Evolutionary conservation across 345 rosid species (phyloP), one percentile per base, ranked within the genome.

Genomic region (Syzygium grande): DNA sequence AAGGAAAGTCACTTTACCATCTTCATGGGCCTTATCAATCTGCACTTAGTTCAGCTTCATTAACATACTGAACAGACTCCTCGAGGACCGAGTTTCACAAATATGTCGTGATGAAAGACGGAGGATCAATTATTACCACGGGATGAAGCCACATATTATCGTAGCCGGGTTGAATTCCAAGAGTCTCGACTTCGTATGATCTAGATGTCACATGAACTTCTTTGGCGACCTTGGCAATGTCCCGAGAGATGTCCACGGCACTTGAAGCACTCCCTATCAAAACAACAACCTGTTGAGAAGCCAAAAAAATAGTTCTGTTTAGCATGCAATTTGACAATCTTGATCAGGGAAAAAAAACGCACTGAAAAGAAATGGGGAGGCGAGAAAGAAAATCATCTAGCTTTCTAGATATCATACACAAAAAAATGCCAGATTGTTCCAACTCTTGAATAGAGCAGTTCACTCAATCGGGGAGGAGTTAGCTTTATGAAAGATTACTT

Each of bases 181-280:
- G 88, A 30, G 68, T 91, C 29, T 93, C 91, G 85, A 90, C 94
- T 52, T 91, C 92, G 17, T 89, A 90, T 25, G 97, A 91, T 89
- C 99, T 90, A 77, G 93, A 91, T 46, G 96, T 93, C 58, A 97
- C 88, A 89, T 97, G 98, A 54, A 97, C 99, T 93, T 96, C 99
- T 90, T 95, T 97, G 86, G 98, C 98, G 63, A 92, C 91, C 43
- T 83, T 84, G 84, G 96, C 95, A 87, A 97, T 84, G 68, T 97
- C 99, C 84, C 94, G 90, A 29, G 97, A 94, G 89, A 97, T 94
- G 91, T 96, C 99, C 88, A 46, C 88, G 9, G 96, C 94, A 90
- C 99, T 97, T 49, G 94, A 84, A 49, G 98, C 89, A 90, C 89
- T 91, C 86, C 98, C 98, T n/a, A 97, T 95, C 89, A 96, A 51